Evolutionary conservation across 179 eudicot genomes (phyloP), one percentile per base, ranked within the genome.

Genomic region (Nepenthes alata): DNA sequence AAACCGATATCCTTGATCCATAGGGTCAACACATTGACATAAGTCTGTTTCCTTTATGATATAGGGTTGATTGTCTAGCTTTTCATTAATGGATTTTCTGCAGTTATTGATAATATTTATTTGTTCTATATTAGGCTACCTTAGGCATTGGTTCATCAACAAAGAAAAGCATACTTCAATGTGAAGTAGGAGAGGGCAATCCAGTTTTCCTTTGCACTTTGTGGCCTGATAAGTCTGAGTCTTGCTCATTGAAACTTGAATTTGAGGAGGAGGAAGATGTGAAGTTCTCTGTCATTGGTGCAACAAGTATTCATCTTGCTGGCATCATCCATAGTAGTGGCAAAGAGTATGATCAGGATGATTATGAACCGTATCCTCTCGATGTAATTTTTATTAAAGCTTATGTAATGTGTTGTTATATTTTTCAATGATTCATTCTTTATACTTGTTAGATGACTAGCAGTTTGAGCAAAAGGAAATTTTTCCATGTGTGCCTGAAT

Each of bases 221-320:
- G 79, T 70, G 84, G 15, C 98, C 98, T 2, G 86, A 78, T 3
- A 91, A 72, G 68, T 50, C 65, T 4, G 98, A 91, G 78, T 78
- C 74, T 39, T 86, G 86, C 61, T 51, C 81, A 1, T 68, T 91
- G 80, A 84, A 83, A 75, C 83, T 81, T 55, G 98, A 89, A 64
- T 91, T 91, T 57, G 84, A 83, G 51, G 98, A 89, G 77, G 85
- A 80, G 3, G 87, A 73, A 13, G 93, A 83, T 58, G 96, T 85
- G 53, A 68, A 69, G 55, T 91, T 91, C 57, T 86, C 98, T 45
- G 91, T 91, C 36, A 15, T 78, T 60, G 98, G 98, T 10, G 86
- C 91, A 12, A 82, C 83, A 52, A 83, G 89, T 57, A 70, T 91
- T 62, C 96, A 91, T 68, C 80, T 91, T 0, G 78, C 96, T 67